Evolutionary conservation across 164 flowering plant genomes (phyloP).

Genomic region (Magnolia changhungtana): DNA sequence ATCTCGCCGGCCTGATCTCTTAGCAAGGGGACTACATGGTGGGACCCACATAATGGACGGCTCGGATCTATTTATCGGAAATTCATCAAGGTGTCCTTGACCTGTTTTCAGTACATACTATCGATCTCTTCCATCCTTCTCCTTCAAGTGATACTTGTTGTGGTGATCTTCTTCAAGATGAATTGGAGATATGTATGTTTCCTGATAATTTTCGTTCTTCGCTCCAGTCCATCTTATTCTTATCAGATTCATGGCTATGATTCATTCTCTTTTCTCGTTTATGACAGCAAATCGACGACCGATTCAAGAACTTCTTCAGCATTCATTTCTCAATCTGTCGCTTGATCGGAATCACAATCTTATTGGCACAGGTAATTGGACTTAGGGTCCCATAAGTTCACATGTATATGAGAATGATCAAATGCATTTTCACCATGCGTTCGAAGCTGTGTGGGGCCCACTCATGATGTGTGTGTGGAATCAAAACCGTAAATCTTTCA

Average conservation of each 20-base stretch:
- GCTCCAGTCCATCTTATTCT: background rate
- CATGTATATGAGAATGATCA: background rate
- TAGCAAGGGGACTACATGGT: background rate
- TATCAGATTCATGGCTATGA: background rate
- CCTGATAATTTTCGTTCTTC: background rate
- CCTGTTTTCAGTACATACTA: conserved; percentile 33
- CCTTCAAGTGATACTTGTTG: conserved; percentile 29
- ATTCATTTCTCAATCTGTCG: conserved; percentile 38
- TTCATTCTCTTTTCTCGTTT: background rate
- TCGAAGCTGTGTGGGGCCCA: background rate
- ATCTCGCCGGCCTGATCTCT: background rate
- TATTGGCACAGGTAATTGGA: conserved; percentile 40
- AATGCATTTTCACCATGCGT: background rate
- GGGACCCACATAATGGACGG: background rate
- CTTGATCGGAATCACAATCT: conserved; percentile 18
- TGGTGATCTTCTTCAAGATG: conserved; percentile 37
- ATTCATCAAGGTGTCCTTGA: conserved; percentile 23
- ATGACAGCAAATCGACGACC: background rate
- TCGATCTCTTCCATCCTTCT: conserved; percentile 26
- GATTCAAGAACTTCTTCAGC: conserved; percentile 20
- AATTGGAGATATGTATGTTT: conserved; percentile 35
- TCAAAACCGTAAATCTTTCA: background rate
- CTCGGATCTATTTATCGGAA: background rate
- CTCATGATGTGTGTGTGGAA: background rate
- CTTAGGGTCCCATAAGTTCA: background rate